A percentile compares a stretch with the other conserved stretches of the same genome.
Conservation (phyloP, 495 filamentous ascomycete genomes). For the Pyronema omphalodes region DNA sequence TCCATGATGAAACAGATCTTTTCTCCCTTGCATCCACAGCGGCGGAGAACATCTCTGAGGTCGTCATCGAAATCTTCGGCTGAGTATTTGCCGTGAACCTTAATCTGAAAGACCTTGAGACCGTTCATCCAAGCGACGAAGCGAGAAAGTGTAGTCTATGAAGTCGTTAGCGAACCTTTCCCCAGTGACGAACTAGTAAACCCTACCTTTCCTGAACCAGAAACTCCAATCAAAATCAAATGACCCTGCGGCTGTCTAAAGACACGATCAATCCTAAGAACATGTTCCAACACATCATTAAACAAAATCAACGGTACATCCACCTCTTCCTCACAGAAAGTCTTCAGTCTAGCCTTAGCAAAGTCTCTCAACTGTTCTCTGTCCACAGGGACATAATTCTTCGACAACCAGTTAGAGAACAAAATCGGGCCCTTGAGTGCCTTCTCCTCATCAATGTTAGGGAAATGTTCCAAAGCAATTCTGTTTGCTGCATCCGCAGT, state of each 20-base stretch:
- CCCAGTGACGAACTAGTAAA: neutral
- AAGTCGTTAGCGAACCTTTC: conserved; percentile 7
- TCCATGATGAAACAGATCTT: conserved; percentile 99
- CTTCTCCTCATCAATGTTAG: conserved; percentile 68
- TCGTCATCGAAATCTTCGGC: conserved; percentile 98
- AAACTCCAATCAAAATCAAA: conserved; percentile 94
- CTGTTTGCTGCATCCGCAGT: conserved; percentile 67
- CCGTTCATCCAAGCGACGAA: conserved; percentile 99
- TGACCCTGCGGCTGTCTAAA: conserved; percentile 97
- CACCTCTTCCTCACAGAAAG: conserved; percentile 98
- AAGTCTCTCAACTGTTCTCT: conserved; percentile 87
- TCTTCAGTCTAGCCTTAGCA: conserved; percentile 89
- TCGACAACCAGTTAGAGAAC: conserved; percentile 99
- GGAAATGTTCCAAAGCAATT: conserved; percentile 82
- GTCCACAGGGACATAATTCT: conserved; percentile 92
- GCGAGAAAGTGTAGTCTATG: conserved; percentile 69
- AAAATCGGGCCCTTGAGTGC: conserved; percentile 87
- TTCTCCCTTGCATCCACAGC: conserved; percentile 91
- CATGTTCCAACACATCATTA: conserved; percentile 95
- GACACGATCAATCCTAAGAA: conserved; percentile 91
- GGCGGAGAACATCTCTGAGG: conserved; percentile 74
- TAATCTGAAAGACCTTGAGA: conserved; percentile 96
- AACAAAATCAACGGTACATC: conserved; percentile 94
- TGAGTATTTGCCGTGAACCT: conserved; percentile 96
- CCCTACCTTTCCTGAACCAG: conserved; percentile 67